These are phyloP conservation scores for Noccaea caerulescens DNA, from an alignment of 345 rosid genomes.

Conservation along the genomic window DNA sequence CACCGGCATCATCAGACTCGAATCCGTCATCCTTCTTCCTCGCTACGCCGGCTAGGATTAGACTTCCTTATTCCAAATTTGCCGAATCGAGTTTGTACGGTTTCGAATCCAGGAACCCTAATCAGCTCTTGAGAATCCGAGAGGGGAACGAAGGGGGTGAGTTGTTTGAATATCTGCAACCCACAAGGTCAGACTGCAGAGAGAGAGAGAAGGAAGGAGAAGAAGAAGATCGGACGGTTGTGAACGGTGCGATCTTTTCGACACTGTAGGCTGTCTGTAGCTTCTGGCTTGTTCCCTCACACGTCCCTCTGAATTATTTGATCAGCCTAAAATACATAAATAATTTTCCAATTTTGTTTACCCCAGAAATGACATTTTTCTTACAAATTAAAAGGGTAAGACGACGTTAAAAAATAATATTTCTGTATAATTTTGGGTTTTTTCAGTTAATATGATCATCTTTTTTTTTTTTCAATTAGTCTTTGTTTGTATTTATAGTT, in stretches of 20 bases:
- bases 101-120: conserved; percentile 21
- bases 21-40: conserved; percentile 13
- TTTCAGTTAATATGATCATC: not conserved
- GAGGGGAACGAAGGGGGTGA: conserved; percentile 22
- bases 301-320: conserved; percentile 32
- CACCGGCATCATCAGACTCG: conserved; percentile 37
- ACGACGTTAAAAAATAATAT: too few relatives aligned
- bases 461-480: not conserved
- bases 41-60: not conserved
- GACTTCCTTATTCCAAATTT: conserved; percentile 6
- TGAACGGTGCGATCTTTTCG: conserved; percentile 20
- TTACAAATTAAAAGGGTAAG: not conserved
- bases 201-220: conserved; percentile 9
- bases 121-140: conserved; percentile 12
- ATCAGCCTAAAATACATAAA: not conserved
- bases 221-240: conserved; percentile 38
- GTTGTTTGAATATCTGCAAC: conserved; percentile 37
- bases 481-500: not conserved
- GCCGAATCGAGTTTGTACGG: conserved; percentile 10
- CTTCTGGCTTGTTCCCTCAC: conserved; percentile 38
- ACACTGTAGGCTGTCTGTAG: conserved; percentile 17
- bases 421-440: not conserved
- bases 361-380: not conserved
- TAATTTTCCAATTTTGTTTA: not conserved
- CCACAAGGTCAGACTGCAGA: conserved; percentile 31